These are phyloP conservation scores for Verticillium alfalfae DNA, from an alignment of 2,329 filamentous ascomycete genomes.

Conservation along the genomic window DNA sequence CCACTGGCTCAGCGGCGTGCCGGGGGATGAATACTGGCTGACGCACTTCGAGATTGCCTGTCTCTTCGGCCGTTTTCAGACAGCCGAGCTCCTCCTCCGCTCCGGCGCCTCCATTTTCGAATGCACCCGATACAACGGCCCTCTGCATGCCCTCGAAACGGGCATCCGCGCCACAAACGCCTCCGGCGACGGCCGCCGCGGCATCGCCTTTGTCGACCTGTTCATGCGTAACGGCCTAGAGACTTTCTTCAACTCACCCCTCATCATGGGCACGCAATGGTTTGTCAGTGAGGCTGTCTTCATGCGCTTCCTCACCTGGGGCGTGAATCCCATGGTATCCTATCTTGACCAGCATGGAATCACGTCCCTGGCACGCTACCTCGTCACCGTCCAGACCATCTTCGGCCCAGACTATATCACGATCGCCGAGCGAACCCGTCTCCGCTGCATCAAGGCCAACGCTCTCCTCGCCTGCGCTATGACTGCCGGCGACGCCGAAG, in stretches of 20 bases:
- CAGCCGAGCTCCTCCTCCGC: neutral
- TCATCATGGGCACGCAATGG: neutral
- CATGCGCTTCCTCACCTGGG: neutral
- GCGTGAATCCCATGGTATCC: neutral
- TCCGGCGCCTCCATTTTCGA: neutral
- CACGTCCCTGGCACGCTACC: neutral
- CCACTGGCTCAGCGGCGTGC: neutral
- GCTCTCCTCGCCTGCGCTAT: neutral
- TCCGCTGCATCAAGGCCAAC: neutral
- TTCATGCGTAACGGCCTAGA: neutral
- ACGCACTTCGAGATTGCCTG: neutral
- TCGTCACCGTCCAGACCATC: neutral
- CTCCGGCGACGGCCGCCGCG: neutral
- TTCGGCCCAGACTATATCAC: neutral
- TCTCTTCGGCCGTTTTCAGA: neutral
- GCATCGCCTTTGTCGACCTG: neutral
- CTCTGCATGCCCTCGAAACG: neutral
- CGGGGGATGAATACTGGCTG: neutral
- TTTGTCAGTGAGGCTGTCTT: neutral
- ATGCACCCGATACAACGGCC: neutral
- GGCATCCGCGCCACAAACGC: neutral
- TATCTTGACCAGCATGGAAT: neutral
- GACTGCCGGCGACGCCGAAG: neutral
- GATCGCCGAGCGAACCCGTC: too few relatives aligned
- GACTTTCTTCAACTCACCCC: neutral